Conservation (phyloP, 768 basidiomycete genomes). For the Leccinum boreale region DNA sequence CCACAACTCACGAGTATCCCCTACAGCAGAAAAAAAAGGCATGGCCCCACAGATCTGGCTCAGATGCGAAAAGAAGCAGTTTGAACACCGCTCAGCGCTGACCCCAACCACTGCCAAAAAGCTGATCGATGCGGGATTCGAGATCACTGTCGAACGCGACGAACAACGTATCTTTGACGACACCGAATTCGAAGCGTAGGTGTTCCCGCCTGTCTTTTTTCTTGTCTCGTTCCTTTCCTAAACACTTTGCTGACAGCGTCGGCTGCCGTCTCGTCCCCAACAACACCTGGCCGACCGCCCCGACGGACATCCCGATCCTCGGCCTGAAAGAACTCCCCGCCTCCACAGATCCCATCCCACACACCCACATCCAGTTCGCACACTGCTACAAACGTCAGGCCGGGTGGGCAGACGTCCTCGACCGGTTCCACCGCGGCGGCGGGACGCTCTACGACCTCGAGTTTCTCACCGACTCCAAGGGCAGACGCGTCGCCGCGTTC, state of each 20-base stretch:
- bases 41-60: slow-evolving; percentile 72
- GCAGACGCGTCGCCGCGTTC: slow-evolving; percentile 94
- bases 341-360: slow-evolving; percentile 78
- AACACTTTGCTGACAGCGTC: slow-evolving; percentile 40
- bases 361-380: slow-evolving; percentile 97
- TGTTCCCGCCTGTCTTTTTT: slow-evolving; percentile 6
- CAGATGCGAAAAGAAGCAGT: slow-evolving; percentile 94
- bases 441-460: slow-evolving; percentile 94
- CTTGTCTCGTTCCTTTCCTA: too few species aligned
- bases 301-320: slow-evolving; percentile 72
- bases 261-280: slow-evolving; percentile 87
- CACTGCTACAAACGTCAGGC: slow-evolving; percentile 97
- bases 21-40: background rate
- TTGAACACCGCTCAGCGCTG: slow-evolving; percentile 89
- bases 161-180: slow-evolving; percentile 93
- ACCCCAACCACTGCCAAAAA: slow-evolving; percentile 89
- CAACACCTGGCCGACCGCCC: slow-evolving; percentile 86
- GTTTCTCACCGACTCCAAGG: slow-evolving; percentile 81
- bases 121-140: slow-evolving; percentile 86
- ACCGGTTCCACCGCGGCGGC: slow-evolving; percentile 78
- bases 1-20: background rate
- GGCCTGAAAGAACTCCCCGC: slow-evolving; percentile 94
- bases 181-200: slow-evolving; percentile 88
- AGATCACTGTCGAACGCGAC: slow-evolving; percentile 90
- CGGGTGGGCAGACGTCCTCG: slow-evolving; percentile 85